A percentile compares a stretch with the other conserved stretches of the same genome.
Conservation (phyloP, 2,329 filamentous ascomycete genomes). For the Podosphaera fusca region DNA sequence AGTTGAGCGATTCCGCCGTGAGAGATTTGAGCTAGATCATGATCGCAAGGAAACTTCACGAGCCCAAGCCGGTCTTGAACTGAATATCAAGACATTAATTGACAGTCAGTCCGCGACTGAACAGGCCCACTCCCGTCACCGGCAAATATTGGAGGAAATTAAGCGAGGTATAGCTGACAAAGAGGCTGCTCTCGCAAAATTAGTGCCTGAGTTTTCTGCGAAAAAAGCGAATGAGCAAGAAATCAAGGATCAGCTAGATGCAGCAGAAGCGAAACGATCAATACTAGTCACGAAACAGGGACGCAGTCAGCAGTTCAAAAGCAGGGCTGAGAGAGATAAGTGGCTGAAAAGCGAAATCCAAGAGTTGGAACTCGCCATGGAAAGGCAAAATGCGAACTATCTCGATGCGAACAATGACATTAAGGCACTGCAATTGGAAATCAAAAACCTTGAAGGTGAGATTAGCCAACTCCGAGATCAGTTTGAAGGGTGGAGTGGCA, state of each 20-base stretch:
- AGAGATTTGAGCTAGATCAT: slow-evolving; percentile 70
- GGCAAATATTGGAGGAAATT: slow-evolving; percentile 47
- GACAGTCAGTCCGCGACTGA: slow-evolving; percentile 64
- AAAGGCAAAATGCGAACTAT: slow-evolving; percentile 61
- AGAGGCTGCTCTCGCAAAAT: slow-evolving; percentile 48
- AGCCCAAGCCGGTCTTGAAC: slow-evolving; percentile 60
- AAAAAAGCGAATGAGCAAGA: slow-evolving; percentile 51
- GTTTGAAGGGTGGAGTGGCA: slow-evolving; percentile 58
- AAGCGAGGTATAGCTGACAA: slow-evolving; percentile 51
- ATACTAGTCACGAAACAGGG: slow-evolving; percentile 83
- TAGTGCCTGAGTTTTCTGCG: slow-evolving; percentile 56
- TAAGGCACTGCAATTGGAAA: slow-evolving; percentile 42
- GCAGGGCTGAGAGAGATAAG: slow-evolving; percentile 67
- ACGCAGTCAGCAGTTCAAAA: slow-evolving; percentile 66
- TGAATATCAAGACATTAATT: slow-evolving; percentile 60
- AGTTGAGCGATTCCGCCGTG: slow-evolving; percentile 62
- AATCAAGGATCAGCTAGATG: slow-evolving; percentile 47
- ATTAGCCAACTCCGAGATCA: slow-evolving; percentile 45
- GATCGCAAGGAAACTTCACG: slow-evolving; percentile 69
- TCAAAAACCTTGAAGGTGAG: slow-evolving; percentile 48
- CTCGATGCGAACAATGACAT: slow-evolving; percentile 74
- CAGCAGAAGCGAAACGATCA: slow-evolving; percentile 50
- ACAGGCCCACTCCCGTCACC: slow-evolving; percentile 46
- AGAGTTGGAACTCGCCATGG: slow-evolving; percentile 53
- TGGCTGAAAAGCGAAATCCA: slow-evolving; percentile 63